Evolutionary conservation across 2,329 filamentous ascomycete species (phyloP).

Genomic region (Cryphonectria naterciae): DNA sequence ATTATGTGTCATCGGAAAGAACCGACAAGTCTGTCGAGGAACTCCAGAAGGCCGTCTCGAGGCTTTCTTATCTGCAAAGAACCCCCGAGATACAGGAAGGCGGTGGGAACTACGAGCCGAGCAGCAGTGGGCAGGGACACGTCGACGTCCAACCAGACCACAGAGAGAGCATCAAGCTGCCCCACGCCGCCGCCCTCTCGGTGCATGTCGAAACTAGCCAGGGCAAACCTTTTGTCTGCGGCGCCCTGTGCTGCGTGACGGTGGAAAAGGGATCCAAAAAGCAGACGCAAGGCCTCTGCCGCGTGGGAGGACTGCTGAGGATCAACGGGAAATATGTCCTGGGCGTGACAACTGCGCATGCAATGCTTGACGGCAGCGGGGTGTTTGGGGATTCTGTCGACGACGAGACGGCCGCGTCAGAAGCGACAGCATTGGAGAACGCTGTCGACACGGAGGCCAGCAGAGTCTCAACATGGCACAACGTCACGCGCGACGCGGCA

Average conservation of each 20-base stretch:
- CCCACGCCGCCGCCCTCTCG: conserved; percentile 14
- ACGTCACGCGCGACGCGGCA: conserved; percentile 21
- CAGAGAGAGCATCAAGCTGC: conserved; percentile 22
- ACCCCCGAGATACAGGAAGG: conserved; percentile 25
- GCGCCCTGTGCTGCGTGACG: conserved; percentile 24
- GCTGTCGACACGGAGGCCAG: conserved; percentile 21
- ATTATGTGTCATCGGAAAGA: not conserved
- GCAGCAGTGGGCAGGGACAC: conserved; percentile 13
- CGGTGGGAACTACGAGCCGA: conserved; percentile 18
- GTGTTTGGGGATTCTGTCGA: conserved; percentile 20
- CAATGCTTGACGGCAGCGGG: conserved; percentile 24
- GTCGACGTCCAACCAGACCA: conserved; percentile 13
- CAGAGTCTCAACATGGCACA: conserved; percentile 16
- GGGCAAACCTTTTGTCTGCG: conserved; percentile 13
- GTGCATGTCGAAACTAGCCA: conserved; percentile 19
- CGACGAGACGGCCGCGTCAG: conserved; percentile 1
- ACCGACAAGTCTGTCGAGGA: conserved; percentile 5
- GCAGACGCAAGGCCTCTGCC: conserved; percentile 16
- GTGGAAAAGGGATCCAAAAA: not conserved
- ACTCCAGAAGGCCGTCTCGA: conserved; percentile 19
- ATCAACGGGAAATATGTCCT: conserved; percentile 26
- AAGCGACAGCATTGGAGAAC: not conserved
- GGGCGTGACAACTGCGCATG: conserved; percentile 23
- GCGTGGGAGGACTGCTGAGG: conserved; percentile 25
- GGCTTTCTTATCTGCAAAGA: conserved; percentile 17